Base-by-base conservation (phyloP, 208 protist species). In the Leishmania major region DNA sequence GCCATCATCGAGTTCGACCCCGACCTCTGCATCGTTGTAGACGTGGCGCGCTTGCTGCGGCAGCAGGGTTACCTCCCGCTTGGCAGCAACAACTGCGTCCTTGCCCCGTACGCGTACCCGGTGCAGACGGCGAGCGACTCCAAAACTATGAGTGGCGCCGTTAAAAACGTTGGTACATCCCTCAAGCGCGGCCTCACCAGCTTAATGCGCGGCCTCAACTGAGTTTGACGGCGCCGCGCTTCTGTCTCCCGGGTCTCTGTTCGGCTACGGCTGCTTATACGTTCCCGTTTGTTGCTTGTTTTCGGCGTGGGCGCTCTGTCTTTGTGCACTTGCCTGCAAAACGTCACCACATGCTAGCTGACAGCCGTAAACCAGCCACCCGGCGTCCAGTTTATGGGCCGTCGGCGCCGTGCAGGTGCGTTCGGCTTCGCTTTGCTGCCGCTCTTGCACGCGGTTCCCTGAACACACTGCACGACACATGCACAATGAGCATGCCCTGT, bases 1-100 rank as follows among this genome's bases (percentile, higher is more conserved):
- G 86, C 86, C 22, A 88, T 96, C 53, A 89, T 96, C 67, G 87
- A 95, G 70, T 93, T 96, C 70, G 91, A 96, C 62, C 81, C 79
- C 17, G 82, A 81, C 31, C 80, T 94, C 0, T 96, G 90, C 78
- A 57, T 45, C 22, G 84, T 80, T 7, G 77, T 94, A 2, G 78
- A 94, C 78, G 91, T 86, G 4, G 85, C 88, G 17, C 60, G 77
- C 1, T 78, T 96, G 51, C 77, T 96, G 10, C 88, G 83, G 6
- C 87, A 89, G 64, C 73, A 83, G 37, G 83, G 84, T 3, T 78
- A 79, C 74, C 80, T 95, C n/a, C 66, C 70, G 1, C 55, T 95
- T 8, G 81, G 83, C 47, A 86, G 83, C 15, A 88, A 37, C 31
- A 88, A 82, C 66, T 89, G 90, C 74, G 80, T 87, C 49, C 86